Percentiles rank a stretch among this genome's conserved stretches.
Evolutionary conservation across 2,329 filamentous ascomycete genomes (phyloP).

Genomic region (Talaromyces sp.): DNA sequence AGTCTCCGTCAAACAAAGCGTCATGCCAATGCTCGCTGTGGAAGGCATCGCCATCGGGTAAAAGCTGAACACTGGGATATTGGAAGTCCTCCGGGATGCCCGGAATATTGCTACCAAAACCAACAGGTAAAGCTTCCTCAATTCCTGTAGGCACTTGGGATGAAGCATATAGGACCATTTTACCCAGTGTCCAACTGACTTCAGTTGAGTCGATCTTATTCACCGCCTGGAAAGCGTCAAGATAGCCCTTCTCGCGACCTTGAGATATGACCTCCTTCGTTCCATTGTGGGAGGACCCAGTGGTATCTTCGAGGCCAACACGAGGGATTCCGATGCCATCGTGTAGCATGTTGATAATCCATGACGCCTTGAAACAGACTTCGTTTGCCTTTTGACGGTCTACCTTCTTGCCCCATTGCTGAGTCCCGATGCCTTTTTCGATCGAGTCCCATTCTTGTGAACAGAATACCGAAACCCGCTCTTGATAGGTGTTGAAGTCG

Average conservation of each 20-base stretch:
- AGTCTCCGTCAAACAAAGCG: conserved; percentile 65
- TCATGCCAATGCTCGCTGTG: conserved; percentile 61
- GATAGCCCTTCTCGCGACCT: conserved; percentile 72
- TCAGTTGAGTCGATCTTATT: conserved; percentile 90
- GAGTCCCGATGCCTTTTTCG: conserved; percentile 61
- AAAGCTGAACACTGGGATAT: conserved; percentile 58
- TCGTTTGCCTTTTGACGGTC: conserved; percentile 74
- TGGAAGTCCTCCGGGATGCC: conserved; percentile 78
- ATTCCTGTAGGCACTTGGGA: conserved; percentile 75
- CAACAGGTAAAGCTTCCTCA: conserved; percentile 71
- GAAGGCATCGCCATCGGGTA: conserved; percentile 34
- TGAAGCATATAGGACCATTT: conserved; percentile 92
- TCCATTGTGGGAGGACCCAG: conserved; percentile 63
- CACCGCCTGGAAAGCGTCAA: conserved; percentile 87
- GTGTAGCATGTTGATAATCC: conserved; percentile 95
- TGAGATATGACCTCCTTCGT: conserved; percentile 71
- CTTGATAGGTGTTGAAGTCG: conserved; percentile 86
- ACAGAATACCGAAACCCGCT: conserved; percentile 82
- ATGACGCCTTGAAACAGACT: conserved; percentile 96
- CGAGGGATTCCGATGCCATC: conserved; percentile 93
- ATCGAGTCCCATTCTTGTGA: conserved; percentile 80
- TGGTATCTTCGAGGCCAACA: conserved; percentile 71
- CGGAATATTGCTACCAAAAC: conserved; percentile 84
- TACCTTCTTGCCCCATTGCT: conserved; percentile 76
- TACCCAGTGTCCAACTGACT: conserved; percentile 95